These are phyloP conservation scores for Centrapalus pauciflorus DNA, from an alignment of 129 eudicot species.

Conservation along the genomic window DNA sequence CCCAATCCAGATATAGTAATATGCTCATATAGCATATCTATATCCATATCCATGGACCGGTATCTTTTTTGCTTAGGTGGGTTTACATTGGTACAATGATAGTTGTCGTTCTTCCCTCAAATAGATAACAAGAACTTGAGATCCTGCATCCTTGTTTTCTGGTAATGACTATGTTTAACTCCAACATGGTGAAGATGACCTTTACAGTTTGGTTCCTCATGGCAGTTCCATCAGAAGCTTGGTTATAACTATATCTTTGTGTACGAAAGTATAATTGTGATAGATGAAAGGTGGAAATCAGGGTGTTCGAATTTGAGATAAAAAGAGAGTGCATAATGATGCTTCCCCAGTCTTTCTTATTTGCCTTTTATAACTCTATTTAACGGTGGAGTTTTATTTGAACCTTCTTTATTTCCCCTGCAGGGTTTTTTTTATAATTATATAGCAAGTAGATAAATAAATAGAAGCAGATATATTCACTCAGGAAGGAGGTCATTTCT, in stretches of 20 bases:
- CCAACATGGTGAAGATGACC: no score
- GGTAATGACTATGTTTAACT: no score
- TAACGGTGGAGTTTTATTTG: not conserved
- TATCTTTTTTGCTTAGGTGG: not conserved
- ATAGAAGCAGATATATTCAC: not conserved
- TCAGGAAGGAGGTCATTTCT: not conserved
- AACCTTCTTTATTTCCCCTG: not conserved
- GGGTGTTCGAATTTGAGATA: not conserved
- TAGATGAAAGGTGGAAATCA: not conserved
- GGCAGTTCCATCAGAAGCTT: no score
- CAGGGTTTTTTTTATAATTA: not conserved
- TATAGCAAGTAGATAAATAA: not conserved
- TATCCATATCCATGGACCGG: not conserved
- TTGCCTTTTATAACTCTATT: not conserved
- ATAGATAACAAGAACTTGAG: no score
- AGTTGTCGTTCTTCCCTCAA: not conserved
- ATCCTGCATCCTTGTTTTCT: no score
- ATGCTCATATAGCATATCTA: not conserved
- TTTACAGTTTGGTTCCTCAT: no score
- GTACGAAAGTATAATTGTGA: not conserved
- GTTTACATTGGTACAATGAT: not conserved
- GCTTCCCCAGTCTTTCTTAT: not conserved
- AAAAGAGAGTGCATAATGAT: not conserved
- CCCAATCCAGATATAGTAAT: not conserved
- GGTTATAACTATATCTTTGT: not conserved